Percentiles rank a stretch among this genome's conserved stretches.
Evolutionary conservation across 805 yeast genomes (phyloP).

Genomic region (Saccharomycopsis javanensis): DNA sequence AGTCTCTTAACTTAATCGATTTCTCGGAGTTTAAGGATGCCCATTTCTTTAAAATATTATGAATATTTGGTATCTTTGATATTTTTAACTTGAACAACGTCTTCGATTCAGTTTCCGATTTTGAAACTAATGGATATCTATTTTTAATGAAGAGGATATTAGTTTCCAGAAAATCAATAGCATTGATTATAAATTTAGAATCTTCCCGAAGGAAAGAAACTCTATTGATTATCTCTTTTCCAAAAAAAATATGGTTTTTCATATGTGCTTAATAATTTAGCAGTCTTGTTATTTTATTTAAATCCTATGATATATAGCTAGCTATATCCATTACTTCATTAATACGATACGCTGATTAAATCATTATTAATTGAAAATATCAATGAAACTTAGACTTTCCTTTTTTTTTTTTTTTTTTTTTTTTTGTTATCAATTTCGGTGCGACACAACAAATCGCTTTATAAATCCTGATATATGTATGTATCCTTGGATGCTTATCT

Average conservation of each 20-base stretch:
- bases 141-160: slow-evolving; percentile 31
- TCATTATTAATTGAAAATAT: too few species aligned
- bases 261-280: not conserved
- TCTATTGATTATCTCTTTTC: slow-evolving; percentile 41
- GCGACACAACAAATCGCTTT: too few species aligned
- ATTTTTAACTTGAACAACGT: slow-evolving; percentile 19
- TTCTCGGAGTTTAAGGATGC: slow-evolving; percentile 15
- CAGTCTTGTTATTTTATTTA: not conserved
- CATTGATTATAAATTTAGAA: slow-evolving; percentile 34
- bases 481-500: too few species aligned
- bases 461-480: too few species aligned
- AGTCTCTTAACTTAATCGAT: slow-evolving; percentile 5
- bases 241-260: slow-evolving; percentile 31
- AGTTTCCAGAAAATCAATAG: slow-evolving; percentile 36
- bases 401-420: too few species aligned
- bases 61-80: slow-evolving; percentile 16
- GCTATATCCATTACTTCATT: too few species aligned
- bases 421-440: too few species aligned
- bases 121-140: slow-evolving; percentile 24
- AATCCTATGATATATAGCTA: too few species aligned
- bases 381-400: too few species aligned
- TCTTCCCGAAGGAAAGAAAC: slow-evolving; percentile 50
- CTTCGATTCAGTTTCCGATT: slow-evolving; percentile 3
- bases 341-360: too few species aligned
- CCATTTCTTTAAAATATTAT: slow-evolving; percentile 22